Evolutionary conservation across 345 rosid species (phyloP), one percentile per base, ranked within the genome.

Genomic region (Citrus glauca): DNA sequence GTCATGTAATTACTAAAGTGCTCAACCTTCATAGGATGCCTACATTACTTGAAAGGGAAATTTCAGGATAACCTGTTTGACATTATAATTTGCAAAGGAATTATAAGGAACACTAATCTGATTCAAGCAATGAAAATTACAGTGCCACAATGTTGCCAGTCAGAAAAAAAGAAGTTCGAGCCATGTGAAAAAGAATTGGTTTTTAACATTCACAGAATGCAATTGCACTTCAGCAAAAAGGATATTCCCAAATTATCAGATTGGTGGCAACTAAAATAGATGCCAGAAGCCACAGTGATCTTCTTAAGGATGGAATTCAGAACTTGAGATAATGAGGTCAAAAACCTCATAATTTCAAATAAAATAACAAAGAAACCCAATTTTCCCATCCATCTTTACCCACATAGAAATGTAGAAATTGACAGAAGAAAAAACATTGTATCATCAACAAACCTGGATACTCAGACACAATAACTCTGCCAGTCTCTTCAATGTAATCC

Each of bases 401-500:
- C 25, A n/a, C 17, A 68, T 32, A 35, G 10, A 17, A 57, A 56
- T 57, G 66, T 6, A 59, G 13, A 56, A 77, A 9, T 32, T 33
- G 72, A 72, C 64, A 65, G 4, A 65, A 20, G 40, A 73, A 70
- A 66, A 25, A 69, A 1, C 19, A 66, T 9, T 14, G 38, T 55
- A 30, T 40, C 59, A 77, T 27, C 71, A 33, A 27, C 81, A 59
- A 76, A 92, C 98, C 97, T 86, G 92, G 73, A 88, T 66, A 86
- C 90, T 91, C 62, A 94, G 92, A 82, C 98, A 97, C 86, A 97
- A 75, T 76, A 97, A 85, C 81, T 93, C 95, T 28, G 99, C 93
- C 66, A 94, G 87, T 86, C 99, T 97, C 90, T 86, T 85, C 89
- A 91, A 81, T 56, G 93, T 89, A 80, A 97, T 93, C 84, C 97